Percentiles rank a stretch among this genome's conserved stretches.
phyloP scores from a whole-genome alignment of 345 rosid species.

The Acer campestre region DNA sequence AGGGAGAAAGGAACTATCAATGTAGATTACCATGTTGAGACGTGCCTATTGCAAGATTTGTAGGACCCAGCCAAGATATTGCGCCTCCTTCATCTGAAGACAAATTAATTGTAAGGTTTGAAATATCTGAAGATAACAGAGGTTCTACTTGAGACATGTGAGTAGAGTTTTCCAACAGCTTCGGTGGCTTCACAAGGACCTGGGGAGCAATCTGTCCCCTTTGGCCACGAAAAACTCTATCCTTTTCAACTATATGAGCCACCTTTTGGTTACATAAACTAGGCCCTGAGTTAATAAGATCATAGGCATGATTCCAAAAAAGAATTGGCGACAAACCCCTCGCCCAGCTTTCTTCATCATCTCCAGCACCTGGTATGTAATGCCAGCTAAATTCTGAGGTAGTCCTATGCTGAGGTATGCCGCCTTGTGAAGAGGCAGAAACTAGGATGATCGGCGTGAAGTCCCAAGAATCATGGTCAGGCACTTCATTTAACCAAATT shows the following conservation, averaged over 20 bases:
- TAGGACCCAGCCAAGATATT: constrained; percentile 70
- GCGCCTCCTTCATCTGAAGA: constrained; percentile 33
- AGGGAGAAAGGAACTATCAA: neutral
- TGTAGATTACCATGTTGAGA: constrained; percentile 52
- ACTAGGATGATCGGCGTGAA: constrained; percentile 86
- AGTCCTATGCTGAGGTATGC: constrained; percentile 39
- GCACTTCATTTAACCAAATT: constrained; percentile 91
- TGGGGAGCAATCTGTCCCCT: constrained; percentile 82
- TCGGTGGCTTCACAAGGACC: constrained; percentile 42
- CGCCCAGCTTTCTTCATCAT: constrained; percentile 98
- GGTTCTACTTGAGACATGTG: constrained; percentile 23
- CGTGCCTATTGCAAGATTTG: constrained; percentile 63
- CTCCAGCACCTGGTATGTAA: constrained; percentile 97
- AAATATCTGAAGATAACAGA: constrained; percentile 23
- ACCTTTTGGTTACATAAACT: constrained; percentile 79
- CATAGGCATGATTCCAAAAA: constrained; percentile 76
- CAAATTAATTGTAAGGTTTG: constrained; percentile 21
- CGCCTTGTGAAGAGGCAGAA: constrained; percentile 65
- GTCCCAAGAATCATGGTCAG: constrained; percentile 88
- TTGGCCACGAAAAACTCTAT: constrained; percentile 74
- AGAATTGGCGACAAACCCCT: constrained; percentile 78
- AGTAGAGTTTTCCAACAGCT: constrained; percentile 20
- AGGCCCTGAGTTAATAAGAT: constrained; percentile 74
- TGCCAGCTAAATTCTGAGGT: constrained; percentile 87
- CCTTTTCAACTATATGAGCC: constrained; percentile 83